Conservation (phyloP, 139 green algal genomes). For the Tetraselmis chui region DNA sequence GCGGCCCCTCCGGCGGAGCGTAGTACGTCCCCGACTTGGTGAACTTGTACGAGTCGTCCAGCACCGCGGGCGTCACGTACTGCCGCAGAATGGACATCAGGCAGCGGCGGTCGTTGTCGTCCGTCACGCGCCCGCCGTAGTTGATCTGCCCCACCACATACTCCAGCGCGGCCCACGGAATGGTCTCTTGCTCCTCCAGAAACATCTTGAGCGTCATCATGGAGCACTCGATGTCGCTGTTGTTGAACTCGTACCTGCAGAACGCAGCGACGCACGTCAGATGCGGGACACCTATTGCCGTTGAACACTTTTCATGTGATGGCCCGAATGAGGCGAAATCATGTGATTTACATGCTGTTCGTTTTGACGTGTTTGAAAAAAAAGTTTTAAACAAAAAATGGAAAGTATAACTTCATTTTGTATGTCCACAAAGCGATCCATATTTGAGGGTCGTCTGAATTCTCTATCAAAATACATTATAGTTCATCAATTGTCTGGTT, state of each 20-base stretch:
- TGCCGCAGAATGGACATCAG: constrained; percentile 63
- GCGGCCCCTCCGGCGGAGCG: constrained; percentile 25
- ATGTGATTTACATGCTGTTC: too few relatives aligned
- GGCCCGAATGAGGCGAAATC: too few relatives aligned
- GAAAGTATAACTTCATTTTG: too few relatives aligned
- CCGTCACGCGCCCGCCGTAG: constrained; percentile 84
- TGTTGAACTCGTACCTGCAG: constrained; percentile 77
- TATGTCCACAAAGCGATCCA: too few relatives aligned
- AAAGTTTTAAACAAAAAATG: too few relatives aligned
- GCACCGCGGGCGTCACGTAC: constrained; percentile 57
- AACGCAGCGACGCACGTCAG: too few relatives aligned
- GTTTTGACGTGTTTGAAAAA: too few relatives aligned
- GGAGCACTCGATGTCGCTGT: constrained; percentile 71
- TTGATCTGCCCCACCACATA: constrained; percentile 84
- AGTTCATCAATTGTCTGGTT: too few relatives aligned
- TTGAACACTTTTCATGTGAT: too few relatives aligned
- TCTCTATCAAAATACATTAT: too few relatives aligned
- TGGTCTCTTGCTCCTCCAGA: constrained; percentile 47
- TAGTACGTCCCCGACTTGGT: constrained; percentile 47
- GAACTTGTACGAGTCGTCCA: constrained; percentile 53
- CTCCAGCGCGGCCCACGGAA: constrained; percentile 73
- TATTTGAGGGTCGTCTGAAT: too few relatives aligned
- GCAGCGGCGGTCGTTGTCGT: constrained; percentile 74
- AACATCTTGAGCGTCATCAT: constrained; percentile 68
- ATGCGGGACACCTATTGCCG: too few relatives aligned